A percentile compares a stretch with the other conserved stretches of the same genome.
Conservation (phyloP, 2,329 filamentous ascomycete species). For the Hymenoscyphus scutula region DNA sequence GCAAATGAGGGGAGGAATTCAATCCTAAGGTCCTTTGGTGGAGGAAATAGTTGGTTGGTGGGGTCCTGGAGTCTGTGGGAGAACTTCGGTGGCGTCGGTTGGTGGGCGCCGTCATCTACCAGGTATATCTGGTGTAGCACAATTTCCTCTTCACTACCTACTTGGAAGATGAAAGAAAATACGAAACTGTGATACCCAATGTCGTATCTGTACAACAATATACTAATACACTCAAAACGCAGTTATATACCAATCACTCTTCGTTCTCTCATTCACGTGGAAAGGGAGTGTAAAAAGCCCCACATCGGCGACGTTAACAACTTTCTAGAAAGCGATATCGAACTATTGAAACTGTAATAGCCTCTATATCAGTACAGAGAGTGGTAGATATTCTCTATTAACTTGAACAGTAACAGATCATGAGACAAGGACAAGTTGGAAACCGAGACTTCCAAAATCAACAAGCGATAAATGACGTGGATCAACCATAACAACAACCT, state of each 20-base stretch:
- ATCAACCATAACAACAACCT: too few species aligned
- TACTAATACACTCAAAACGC: background rate
- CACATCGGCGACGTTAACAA: background rate
- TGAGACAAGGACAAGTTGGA: too few species aligned
- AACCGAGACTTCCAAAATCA: too few species aligned
- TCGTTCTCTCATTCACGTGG: constrained; percentile 23
- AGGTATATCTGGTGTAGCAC: background rate
- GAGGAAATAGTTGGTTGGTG: background rate
- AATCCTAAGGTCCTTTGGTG: background rate
- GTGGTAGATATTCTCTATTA: too few species aligned
- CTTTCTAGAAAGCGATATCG: constrained; percentile 19
- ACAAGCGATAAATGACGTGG: too few species aligned
- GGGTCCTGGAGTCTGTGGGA: background rate
- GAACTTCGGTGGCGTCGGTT: background rate
- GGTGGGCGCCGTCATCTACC: background rate
- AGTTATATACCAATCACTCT: background rate
- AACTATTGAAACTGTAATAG: too few species aligned
- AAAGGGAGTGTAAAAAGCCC: background rate
- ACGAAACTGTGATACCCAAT: background rate
- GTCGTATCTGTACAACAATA: background rate
- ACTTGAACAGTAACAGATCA: too few species aligned
- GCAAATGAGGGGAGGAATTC: background rate
- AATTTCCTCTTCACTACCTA: background rate
- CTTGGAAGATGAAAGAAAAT: background rate
- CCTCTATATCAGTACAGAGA: too few species aligned